Conservation (phyloP, 2,329 filamentous ascomycete genomes). For the Fusarium verticillioides region DNA sequence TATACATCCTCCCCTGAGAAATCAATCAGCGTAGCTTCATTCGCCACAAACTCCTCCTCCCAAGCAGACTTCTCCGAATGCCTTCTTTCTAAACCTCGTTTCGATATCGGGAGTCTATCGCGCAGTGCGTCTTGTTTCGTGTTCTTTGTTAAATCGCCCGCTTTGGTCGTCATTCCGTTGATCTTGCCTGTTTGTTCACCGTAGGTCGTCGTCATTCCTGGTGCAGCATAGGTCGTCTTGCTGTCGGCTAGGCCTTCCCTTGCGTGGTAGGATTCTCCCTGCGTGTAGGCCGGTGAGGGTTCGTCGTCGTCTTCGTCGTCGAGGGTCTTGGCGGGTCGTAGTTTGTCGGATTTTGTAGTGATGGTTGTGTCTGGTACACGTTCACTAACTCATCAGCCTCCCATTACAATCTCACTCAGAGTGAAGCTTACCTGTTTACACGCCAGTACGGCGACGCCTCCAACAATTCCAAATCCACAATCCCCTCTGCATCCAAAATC, state of each 20-base stretch:
- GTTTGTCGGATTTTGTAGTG: slow-evolving; percentile 14
- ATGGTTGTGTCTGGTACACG: slow-evolving; percentile 26
- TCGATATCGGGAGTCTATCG: slow-evolving; percentile 20
- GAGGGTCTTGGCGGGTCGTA: slow-evolving; percentile 22
- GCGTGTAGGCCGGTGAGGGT: slow-evolving; percentile 15
- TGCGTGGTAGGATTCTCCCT: slow-evolving; percentile 14
- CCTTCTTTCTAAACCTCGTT: slow-evolving; percentile 22
- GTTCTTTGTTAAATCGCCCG: neutral
- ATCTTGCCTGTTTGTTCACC: neutral
- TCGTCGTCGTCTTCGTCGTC: slow-evolving; percentile 23
- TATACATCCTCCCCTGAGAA: slow-evolving; percentile 30
- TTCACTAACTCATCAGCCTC: slow-evolving; percentile 26
- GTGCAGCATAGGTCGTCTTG: neutral
- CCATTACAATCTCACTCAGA: fast-evolving
- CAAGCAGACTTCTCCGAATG: slow-evolving; percentile 25
- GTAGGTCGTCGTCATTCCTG: neutral
- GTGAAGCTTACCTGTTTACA: slow-evolving; percentile 25
- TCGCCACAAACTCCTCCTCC: slow-evolving; percentile 30
- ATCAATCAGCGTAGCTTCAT: slow-evolving; percentile 37
- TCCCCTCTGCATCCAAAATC: slow-evolving; percentile 31
- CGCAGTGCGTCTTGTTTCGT: slow-evolving; percentile 9
- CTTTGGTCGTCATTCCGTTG: neutral
- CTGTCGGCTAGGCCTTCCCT: slow-evolving; percentile 9
- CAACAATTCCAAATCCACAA: slow-evolving; percentile 29
- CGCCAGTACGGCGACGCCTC: slow-evolving; percentile 32